Evolutionary conservation across 2,329 filamentous ascomycete genomes (phyloP), one percentile per base, ranked within the genome.

Genomic region (Trichoderma sp.): DNA sequence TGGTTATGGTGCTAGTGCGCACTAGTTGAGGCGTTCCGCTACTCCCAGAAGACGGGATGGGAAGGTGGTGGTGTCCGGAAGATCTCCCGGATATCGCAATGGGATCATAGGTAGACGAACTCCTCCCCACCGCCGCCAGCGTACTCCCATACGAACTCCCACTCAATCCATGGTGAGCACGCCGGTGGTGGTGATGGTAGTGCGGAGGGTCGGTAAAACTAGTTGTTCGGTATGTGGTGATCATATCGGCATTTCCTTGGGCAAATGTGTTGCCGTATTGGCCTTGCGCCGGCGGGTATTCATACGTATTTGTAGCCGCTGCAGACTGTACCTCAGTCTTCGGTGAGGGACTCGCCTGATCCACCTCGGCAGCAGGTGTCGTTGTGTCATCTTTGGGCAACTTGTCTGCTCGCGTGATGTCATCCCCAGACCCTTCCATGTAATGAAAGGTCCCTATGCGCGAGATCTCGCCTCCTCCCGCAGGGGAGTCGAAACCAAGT

Each of bases 1-100:
- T 80, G 50, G 81, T 79, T 15, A 88, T 81, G 2, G 86, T 88
- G 79, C 87, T 90, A 4, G 88, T 90, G 43, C 88, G 84, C 26
- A 88, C 83, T 3, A 90, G 84, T 74, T 85, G 82, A 1, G 88
- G 87, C 4, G 82, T 75, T 6, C 77, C 78, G 66, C 63, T 78
- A 7, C 72, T 78, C 28, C 79, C 79, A 1, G 82, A 80, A 0
- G 84, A 80, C 1, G 86, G 84, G 73, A 86, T 83, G 53, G 86
- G 82, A n/a, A 87, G 77, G 11, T 85, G 77, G 11, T 85, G 81
- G 9, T 85, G 81, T 84, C 74, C 88, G 76, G 69, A 83, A 1
- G 85, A 81, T 26, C 87, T 83, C 13, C 77, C 78, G 7, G 73
- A 43, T 63, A 87, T 82, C 2, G 81, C 77, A 1, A 82, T 78